Conservation (phyloP, 306 rosid species). For the Malus sylvestris region DNA sequence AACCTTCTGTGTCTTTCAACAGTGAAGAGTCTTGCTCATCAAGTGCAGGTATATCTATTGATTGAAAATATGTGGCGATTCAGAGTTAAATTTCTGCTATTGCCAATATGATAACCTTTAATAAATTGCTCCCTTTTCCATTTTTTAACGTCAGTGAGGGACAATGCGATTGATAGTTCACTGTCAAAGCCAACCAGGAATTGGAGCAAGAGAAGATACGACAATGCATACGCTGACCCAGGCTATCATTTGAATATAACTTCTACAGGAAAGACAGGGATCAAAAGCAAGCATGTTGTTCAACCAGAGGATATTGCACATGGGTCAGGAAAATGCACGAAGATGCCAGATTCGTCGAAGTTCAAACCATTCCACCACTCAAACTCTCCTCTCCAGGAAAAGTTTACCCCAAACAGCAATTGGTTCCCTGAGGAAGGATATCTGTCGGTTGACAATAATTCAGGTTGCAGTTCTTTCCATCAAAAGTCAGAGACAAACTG, state of each 20-base stretch:
- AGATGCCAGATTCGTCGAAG: conserved; percentile 33
- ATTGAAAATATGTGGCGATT: neutral
- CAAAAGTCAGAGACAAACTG: conserved; percentile 37
- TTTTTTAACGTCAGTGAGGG: conserved; percentile 45
- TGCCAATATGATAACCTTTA: neutral
- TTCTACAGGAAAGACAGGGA: conserved; percentile 9
- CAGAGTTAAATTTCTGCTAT: neutral
- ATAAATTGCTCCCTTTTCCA: neutral
- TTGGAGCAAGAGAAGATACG: conserved; percentile 35
- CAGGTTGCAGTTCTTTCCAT: conserved; percentile 32
- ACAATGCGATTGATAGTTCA: conserved; percentile 33
- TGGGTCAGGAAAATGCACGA: conserved; percentile 19
- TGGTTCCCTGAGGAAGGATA: conserved; percentile 45
- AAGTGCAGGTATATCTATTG: conserved; percentile 52
- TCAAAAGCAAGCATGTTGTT: neutral
- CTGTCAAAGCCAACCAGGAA: conserved; percentile 30
- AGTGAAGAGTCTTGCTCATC: conserved; percentile 87
- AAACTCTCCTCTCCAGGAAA: conserved; percentile 34
- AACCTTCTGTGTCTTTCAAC: conserved; percentile 26
- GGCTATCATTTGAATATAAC: conserved; percentile 20
- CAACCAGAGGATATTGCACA: conserved; percentile 3
- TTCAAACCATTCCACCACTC: conserved; percentile 37
- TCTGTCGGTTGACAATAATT: conserved; percentile 31
- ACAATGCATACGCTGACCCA: conserved; percentile 33
- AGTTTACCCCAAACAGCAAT: conserved; percentile 25